Conservation (phyloP, 2,329 filamentous ascomycete genomes). For the Chalara sp. region DNA sequence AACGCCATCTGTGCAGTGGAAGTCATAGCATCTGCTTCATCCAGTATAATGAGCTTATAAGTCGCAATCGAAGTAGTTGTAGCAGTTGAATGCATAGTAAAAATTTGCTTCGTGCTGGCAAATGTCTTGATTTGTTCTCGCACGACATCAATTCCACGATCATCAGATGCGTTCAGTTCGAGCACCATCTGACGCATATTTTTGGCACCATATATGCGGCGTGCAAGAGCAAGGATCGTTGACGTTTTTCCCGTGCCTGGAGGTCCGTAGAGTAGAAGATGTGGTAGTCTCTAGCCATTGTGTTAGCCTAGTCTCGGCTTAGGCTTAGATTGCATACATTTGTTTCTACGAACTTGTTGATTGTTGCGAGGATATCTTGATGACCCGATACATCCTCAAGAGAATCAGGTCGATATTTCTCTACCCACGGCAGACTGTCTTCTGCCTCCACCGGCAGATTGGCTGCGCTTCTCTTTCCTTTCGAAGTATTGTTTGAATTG, state of each 20-base stretch:
- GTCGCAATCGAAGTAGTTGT: slow-evolving; percentile 51
- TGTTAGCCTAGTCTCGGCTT: slow-evolving; percentile 1
- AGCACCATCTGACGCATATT: slow-evolving; percentile 99
- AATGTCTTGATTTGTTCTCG: slow-evolving; percentile 99
- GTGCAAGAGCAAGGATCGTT: slow-evolving; percentile 85
- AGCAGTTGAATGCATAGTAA: slow-evolving; percentile 53
- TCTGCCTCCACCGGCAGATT: slow-evolving; percentile 92
- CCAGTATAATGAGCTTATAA: slow-evolving; percentile 94
- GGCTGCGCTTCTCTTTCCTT: slow-evolving; percentile 87
- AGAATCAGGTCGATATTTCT: slow-evolving; percentile 89
- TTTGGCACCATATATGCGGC: slow-evolving; percentile 82
- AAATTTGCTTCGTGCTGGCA: slow-evolving; percentile 96
- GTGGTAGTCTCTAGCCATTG: slow-evolving; percentile 62
- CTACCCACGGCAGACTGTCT: slow-evolving; percentile 93
- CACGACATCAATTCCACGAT: slow-evolving; percentile 95
- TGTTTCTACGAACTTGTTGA: slow-evolving; percentile 94
- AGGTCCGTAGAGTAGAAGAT: slow-evolving; percentile 93
- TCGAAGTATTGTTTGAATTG: slow-evolving; percentile 65
- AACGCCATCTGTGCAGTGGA: slow-evolving; percentile 96
- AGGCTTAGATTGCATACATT: slow-evolving; percentile 47
- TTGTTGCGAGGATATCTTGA: slow-evolving; percentile 93
- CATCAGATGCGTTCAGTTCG: slow-evolving; percentile 94
- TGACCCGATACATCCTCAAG: slow-evolving; percentile 92
- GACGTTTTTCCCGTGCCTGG: slow-evolving; percentile 97
- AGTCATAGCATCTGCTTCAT: slow-evolving; percentile 99